Conservation (phyloP, 805 yeast species). For the Candida easanensis region DNA sequence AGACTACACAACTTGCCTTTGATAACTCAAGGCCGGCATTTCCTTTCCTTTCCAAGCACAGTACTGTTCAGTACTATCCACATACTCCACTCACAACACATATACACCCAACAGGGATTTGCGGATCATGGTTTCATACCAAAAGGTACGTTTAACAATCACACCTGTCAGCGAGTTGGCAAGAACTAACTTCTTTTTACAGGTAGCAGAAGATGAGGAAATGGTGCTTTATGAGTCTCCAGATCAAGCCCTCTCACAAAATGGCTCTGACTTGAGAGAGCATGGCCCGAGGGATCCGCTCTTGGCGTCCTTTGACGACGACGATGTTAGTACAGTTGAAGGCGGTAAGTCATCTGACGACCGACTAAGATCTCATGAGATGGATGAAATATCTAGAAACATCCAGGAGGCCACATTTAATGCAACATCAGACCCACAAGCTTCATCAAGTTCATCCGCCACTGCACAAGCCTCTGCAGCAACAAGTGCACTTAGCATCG, state of each 20-base stretch:
- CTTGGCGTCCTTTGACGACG: slow-evolving; percentile 13
- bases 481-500: slow-evolving; percentile 6
- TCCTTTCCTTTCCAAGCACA: background rate
- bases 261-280: slow-evolving; percentile 4
- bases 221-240: slow-evolving; percentile 9
- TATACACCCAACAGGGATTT: background rate
- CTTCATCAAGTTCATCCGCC: slow-evolving; percentile 1
- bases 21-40: too few relatives aligned
- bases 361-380: slow-evolving; percentile 8
- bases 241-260: background rate
- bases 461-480: background rate
- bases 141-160: background rate
- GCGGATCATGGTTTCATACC: slow-evolving; percentile 1
- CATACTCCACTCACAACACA: background rate
- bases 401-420: slow-evolving; percentile 8
- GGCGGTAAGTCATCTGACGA: slow-evolving; percentile 13
- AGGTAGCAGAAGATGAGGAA: slow-evolving; percentile 9
- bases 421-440: slow-evolving; percentile 5
- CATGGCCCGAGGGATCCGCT: slow-evolving; percentile 9
- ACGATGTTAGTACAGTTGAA: slow-evolving; percentile 2
- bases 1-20: too few relatives aligned
- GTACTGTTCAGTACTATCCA: too few relatives aligned
- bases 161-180: background rate
- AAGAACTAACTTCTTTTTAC: background rate
- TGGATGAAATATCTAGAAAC: slow-evolving; percentile 6